Conservation (phyloP, 2,329 filamentous ascomycete species). For the Purpureocillium lavendulum region DNA sequence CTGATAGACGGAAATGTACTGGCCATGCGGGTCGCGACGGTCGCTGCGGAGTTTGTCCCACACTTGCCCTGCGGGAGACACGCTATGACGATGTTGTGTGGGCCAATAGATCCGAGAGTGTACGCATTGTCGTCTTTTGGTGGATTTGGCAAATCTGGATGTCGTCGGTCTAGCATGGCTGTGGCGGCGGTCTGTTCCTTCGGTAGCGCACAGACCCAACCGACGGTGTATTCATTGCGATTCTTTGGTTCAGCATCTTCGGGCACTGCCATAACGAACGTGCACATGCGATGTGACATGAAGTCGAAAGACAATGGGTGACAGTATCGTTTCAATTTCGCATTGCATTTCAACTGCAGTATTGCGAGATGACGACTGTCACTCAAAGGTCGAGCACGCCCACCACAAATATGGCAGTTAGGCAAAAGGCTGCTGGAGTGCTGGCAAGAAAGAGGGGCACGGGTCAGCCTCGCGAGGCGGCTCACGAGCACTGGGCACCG, state of each 20-base stretch:
- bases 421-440: too few relatives aligned
- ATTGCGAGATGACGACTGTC: too few relatives aligned
- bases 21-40: slow-evolving; percentile 20
- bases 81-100: slow-evolving; percentile 21
- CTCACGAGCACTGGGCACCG: too few relatives aligned
- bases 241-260: too few relatives aligned
- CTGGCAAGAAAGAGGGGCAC: too few relatives aligned
- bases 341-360: too few relatives aligned
- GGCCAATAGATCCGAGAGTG: slow-evolving; percentile 14
- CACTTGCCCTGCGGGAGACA: slow-evolving; percentile 20
- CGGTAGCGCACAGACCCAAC: slow-evolving; percentile 15
- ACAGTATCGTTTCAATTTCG: too few relatives aligned
- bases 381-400: too few relatives aligned
- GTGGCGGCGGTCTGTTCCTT: slow-evolving; percentile 12
- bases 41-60: slow-evolving; percentile 19
- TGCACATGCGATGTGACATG: neutral
- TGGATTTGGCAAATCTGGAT: slow-evolving; percentile 1
- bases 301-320: too few relatives aligned
- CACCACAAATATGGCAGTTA: too few relatives aligned
- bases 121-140: slow-evolving; percentile 12
- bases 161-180: slow-evolving; percentile 11
- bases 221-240: slow-evolving; percentile 13
- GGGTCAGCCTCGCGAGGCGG: too few relatives aligned
- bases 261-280: slow-evolving; percentile 3
- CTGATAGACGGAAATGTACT: slow-evolving; percentile 19